Evolutionary conservation across 2,329 filamentous ascomycete species (phyloP).

Genomic region (Chaetomium sp.): DNA sequence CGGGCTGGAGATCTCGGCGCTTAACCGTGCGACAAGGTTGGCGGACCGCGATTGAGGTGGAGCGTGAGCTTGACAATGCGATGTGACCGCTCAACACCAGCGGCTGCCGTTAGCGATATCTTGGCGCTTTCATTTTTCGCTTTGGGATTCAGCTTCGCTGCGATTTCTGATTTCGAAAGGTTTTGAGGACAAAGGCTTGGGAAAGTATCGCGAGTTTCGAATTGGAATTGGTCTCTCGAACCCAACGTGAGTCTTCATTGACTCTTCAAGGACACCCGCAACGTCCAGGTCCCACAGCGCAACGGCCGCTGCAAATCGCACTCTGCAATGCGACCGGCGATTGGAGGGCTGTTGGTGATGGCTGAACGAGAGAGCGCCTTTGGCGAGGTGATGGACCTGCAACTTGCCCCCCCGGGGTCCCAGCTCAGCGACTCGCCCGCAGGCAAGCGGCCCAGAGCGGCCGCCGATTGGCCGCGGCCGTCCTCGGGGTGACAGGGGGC

Average conservation of each 20-base stretch:
- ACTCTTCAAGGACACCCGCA: background rate
- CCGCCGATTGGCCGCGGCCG: slow-evolving; percentile 16
- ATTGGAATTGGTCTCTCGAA: too few species aligned
- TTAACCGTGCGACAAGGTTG: slow-evolving; percentile 13
- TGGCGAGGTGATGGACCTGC: slow-evolving; percentile 18
- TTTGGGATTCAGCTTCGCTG: background rate
- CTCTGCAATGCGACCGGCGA: slow-evolving; percentile 5
- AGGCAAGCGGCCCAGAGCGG: slow-evolving; percentile 16
- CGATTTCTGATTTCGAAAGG: background rate
- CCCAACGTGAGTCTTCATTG: background rate
- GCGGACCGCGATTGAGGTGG: slow-evolving; percentile 5
- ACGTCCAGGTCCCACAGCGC: too few species aligned
- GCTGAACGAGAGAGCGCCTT: background rate
- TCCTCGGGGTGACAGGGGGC: slow-evolving; percentile 17
- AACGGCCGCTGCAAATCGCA: background rate
- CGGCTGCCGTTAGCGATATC: background rate
- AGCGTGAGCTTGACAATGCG: background rate
- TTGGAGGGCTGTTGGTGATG: slow-evolving; percentile 16
- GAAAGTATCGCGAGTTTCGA: too few species aligned
- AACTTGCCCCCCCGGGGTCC: slow-evolving; percentile 5
- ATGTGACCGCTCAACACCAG: background rate
- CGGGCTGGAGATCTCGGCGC: slow-evolving; percentile 8
- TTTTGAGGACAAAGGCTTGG: too few species aligned
- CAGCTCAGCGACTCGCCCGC: slow-evolving; percentile 18
- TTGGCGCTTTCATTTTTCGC: slow-evolving; percentile 1